A percentile compares a stretch with the other conserved stretches of the same genome.
Conservation (phyloP, 441 rosid species). For the Theobroma grandiflorum region DNA sequence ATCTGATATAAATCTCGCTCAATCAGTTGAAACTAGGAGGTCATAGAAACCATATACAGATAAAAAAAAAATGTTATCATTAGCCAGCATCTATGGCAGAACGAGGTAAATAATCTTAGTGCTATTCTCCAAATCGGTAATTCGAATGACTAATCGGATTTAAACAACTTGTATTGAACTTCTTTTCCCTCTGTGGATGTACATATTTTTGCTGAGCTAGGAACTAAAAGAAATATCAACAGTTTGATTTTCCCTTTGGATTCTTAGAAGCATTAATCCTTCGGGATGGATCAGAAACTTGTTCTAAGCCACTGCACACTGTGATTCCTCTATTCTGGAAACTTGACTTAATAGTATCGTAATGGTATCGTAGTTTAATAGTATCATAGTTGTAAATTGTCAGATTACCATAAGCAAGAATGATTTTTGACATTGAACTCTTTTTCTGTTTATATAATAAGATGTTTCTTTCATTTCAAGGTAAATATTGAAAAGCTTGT, state of each 20-base stretch:
- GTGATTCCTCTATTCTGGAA: background rate
- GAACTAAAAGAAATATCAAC: background rate
- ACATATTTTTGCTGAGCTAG: background rate
- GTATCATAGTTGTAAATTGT: too few species aligned
- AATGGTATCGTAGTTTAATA: too few species aligned
- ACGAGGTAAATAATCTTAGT: constrained; percentile 1
- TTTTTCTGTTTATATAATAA: background rate
- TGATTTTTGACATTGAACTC: background rate
- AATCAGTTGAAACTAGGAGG: constrained; percentile 35
- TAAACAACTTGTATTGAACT: background rate
- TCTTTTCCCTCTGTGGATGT: background rate
- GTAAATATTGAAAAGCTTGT: background rate
- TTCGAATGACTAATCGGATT: background rate
- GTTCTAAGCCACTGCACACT: background rate
- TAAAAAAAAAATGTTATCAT: background rate
- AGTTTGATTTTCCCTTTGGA: too few species aligned
- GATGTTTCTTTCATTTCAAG: background rate
- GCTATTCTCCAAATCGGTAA: background rate
- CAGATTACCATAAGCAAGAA: background rate
- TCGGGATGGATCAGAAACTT: too few species aligned
- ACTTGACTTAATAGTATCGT: too few species aligned
- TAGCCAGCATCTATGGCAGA: background rate
- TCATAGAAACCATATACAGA: constrained; percentile 16
- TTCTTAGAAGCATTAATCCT: too few species aligned
- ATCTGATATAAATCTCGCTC: constrained; percentile 56